A percentile compares a stretch with the other conserved stretches of the same genome.
These are phyloP conservation scores for Lichtheimia ornata DNA, from an alignment of 371 early-diverging fungal genomes.

Conservation along the genomic window DNA sequence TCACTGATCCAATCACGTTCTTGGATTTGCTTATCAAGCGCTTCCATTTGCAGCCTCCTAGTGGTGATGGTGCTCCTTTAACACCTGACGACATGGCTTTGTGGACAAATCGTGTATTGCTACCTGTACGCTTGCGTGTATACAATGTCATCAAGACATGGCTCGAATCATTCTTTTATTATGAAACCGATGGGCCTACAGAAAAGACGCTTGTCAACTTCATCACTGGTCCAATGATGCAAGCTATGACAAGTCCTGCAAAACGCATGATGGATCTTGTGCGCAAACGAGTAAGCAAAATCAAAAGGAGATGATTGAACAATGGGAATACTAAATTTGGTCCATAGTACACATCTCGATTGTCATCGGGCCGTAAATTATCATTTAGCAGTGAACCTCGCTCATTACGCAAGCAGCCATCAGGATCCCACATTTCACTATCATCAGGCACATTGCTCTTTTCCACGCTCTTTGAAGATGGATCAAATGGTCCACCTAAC, in stretches of 20 bases:
- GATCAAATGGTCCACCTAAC: constrained; percentile 11
- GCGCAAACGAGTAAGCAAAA: constrained; percentile 29
- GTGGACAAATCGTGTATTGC: constrained; percentile 84
- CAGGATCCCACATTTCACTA: constrained; percentile 21
- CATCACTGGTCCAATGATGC: constrained; percentile 24
- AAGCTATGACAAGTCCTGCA: constrained; percentile 42
- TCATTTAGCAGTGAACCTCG: constrained; percentile 13
- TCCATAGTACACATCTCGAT: constrained; percentile 15
- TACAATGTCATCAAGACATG: constrained; percentile 90
- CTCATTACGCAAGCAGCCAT: background rate
- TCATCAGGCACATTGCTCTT: constrained; percentile 24
- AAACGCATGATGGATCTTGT: constrained; percentile 41
- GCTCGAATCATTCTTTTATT: constrained; percentile 79
- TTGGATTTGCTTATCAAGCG: constrained; percentile 69
- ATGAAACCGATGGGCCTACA: constrained; percentile 59
- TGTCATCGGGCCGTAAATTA: constrained; percentile 18
- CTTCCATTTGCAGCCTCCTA: constrained; percentile 74
- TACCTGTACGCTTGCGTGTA: constrained; percentile 85
- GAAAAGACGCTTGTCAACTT: constrained; percentile 29
- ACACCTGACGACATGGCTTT: constrained; percentile 67
- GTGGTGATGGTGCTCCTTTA: constrained; percentile 51
- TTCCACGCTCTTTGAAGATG: constrained; percentile 37
- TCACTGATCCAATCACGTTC: constrained; percentile 72
- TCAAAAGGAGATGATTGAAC: background rate
- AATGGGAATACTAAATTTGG: background rate